Base-by-base conservation (phyloP, 306 rosid species). In the Spatholobus suberectus region DNA sequence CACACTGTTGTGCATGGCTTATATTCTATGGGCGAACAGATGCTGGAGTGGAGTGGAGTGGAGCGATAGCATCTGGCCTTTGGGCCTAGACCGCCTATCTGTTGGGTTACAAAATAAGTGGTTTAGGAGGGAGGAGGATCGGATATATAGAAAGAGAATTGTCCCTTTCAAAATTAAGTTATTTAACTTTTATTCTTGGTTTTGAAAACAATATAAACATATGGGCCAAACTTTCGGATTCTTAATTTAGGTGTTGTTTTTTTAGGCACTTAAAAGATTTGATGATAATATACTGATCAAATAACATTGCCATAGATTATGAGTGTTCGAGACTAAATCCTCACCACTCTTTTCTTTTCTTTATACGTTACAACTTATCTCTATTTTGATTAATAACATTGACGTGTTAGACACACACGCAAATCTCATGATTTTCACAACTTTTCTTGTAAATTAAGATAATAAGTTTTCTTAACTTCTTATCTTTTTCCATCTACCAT, bases 121-220 rank as follows among this genome's bases (percentile, higher is more conserved):
- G 11, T 18, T 54, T 49, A 9, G 8, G 37, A 20, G 8, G 37
- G 81, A 51, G 9, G 27, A 23, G 3, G 5, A 7, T 43, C 12
- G 40, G n/a, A n/a, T n/a, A n/a, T n/a, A n/a, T n/a, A n/a, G n/a
- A n/a, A n/a, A n/a, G n/a, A n/a, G n/a, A 80, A 46, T 80, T 73
- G 87, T 85, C 89, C 4, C 86, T 85, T 87, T 85, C 87, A 49
- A 23, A 46, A 24, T 61, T 17, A 61, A 47, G 15, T 57, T 41
- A 27, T 70, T 35, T 58, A 12, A 18, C 72, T 57, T 72, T 23
- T 40, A 26, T 15, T 76, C 54, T 26, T 43, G 10, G 18, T 40
- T 61, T 27, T 41, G 12, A 81, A 35, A 15, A 6, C 10, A 14
- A 20, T 8, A 75, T 15, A 66, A 44, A 73, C 62, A 41, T 41